phyloP scores from a whole-genome alignment of 768 basidiomycete species.

The Lanmaoa rubissima region DNA sequence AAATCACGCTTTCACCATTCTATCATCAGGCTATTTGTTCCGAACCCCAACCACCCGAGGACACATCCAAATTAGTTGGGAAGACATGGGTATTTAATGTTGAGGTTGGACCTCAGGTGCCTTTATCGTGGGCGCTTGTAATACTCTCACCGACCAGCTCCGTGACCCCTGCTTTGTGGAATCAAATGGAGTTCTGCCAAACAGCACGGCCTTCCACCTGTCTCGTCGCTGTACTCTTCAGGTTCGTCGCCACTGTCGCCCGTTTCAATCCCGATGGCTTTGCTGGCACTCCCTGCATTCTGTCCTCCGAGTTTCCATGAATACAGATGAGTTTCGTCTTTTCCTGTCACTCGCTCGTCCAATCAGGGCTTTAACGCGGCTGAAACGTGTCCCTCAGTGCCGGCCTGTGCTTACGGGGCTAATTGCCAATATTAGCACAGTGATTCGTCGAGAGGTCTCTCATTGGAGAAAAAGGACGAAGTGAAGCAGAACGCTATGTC shows the following conservation, averaged over 20 bases:
- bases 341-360: constrained; percentile 8
- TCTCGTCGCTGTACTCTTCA: constrained; percentile 1
- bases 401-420: constrained; percentile 9
- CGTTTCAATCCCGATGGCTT: constrained; percentile 5
- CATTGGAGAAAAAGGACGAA: neutral
- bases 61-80: neutral
- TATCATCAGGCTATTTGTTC: neutral
- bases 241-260: neutral
- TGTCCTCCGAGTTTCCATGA: constrained; percentile 16
- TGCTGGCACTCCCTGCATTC: constrained; percentile 10
- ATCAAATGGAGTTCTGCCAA: constrained; percentile 6
- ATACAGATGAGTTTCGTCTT: constrained; percentile 15
- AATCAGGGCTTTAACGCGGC: constrained; percentile 22
- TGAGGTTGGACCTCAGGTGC: constrained; percentile 24
- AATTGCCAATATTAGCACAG: neutral
- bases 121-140: constrained; percentile 2
- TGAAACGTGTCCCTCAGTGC: constrained; percentile 23
- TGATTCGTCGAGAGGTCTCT: constrained; percentile 6
- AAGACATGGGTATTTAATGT: neutral
- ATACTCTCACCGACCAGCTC: neutral
- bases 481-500: neutral
- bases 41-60: neutral
- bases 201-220: constrained; percentile 1
- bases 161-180: neutral
- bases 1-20: neutral